Percentiles rank a stretch among this genome's conserved stretches.
Evolutionary conservation across 1,139 yeast genomes (phyloP).

Genomic region (Arxiozyma slooffiae): DNA sequence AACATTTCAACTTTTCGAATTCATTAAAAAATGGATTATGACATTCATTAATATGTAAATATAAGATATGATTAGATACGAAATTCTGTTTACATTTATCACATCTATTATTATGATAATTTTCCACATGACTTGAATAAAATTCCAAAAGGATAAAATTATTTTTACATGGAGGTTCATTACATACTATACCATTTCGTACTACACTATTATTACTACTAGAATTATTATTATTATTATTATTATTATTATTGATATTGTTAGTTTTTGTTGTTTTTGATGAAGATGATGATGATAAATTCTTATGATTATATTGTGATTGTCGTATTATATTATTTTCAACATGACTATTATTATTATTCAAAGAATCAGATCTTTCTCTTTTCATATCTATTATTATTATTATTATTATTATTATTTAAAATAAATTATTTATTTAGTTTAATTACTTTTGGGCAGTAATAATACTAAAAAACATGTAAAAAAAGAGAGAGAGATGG

Average conservation of each 20-base stretch:
- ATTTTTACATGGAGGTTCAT: conserved; percentile 14
- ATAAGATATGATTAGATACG: conserved; percentile 35
- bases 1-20: conserved; percentile 34
- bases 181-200: conserved; percentile 10
- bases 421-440: no score
- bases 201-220: background rate
- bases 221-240: background rate
- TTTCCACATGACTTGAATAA: conserved; percentile 13
- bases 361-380: conserved; percentile 4
- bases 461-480: no score
- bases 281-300: no score
- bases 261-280: background rate
- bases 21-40: conserved; percentile 43
- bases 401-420: background rate
- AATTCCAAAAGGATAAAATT: conserved; percentile 10
- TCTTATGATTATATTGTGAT: background rate
- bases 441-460: no score
- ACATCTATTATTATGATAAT: conserved; percentile 31
- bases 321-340: conserved; percentile 1
- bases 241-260: background rate
- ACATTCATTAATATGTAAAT: conserved; percentile 43
- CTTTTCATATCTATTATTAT: background rate
- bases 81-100: conserved; percentile 36
- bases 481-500: no score
- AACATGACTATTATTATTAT: background rate